phyloP scores from a whole-genome alignment of 345 rosid genomes.

The Turritis glabra region DNA sequence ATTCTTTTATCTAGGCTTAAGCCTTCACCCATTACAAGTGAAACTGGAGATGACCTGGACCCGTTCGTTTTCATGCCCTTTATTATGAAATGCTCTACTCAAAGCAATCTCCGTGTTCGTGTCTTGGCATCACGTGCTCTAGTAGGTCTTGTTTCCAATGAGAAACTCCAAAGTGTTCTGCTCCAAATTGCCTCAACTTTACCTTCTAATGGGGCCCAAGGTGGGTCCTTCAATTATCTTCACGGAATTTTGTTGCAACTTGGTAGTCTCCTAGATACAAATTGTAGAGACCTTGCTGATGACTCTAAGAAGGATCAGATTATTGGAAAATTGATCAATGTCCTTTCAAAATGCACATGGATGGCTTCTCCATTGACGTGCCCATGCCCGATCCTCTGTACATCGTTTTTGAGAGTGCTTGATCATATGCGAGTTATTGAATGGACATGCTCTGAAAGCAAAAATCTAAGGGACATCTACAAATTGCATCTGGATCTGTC shows the following conservation, averaged over 20 bases:
- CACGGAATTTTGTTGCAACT: slow-evolving; percentile 89
- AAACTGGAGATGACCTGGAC: slow-evolving; percentile 87
- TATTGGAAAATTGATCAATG: slow-evolving; percentile 57
- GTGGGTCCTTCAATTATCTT: slow-evolving; percentile 59
- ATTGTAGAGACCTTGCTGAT: slow-evolving; percentile 82
- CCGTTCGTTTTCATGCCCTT: slow-evolving; percentile 92
- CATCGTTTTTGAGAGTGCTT: slow-evolving; percentile 71
- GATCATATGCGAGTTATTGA: slow-evolving; percentile 82
- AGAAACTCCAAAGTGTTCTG: slow-evolving; percentile 67
- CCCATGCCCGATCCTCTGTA: slow-evolving; percentile 77
- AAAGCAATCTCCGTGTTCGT: slow-evolving; percentile 82
- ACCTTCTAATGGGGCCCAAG: slow-evolving; percentile 46
- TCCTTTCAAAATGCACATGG: slow-evolving; percentile 65
- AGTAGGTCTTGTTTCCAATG: slow-evolving; percentile 87
- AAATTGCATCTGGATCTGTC: slow-evolving; percentile 68
- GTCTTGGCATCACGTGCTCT: slow-evolving; percentile 92
- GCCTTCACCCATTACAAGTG: slow-evolving; percentile 87
- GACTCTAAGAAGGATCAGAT: slow-evolving; percentile 74
- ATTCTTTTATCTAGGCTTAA: slow-evolving; percentile 93
- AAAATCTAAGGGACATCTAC: slow-evolving; percentile 44
- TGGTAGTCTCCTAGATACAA: slow-evolving; percentile 71
- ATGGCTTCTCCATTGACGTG: slow-evolving; percentile 71
- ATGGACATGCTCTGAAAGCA: slow-evolving; percentile 44
- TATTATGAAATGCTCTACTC: slow-evolving; percentile 88
- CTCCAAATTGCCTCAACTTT: slow-evolving; percentile 67